Conservation (phyloP, 345 rosid species). For the Moringa oleifera region DNA sequence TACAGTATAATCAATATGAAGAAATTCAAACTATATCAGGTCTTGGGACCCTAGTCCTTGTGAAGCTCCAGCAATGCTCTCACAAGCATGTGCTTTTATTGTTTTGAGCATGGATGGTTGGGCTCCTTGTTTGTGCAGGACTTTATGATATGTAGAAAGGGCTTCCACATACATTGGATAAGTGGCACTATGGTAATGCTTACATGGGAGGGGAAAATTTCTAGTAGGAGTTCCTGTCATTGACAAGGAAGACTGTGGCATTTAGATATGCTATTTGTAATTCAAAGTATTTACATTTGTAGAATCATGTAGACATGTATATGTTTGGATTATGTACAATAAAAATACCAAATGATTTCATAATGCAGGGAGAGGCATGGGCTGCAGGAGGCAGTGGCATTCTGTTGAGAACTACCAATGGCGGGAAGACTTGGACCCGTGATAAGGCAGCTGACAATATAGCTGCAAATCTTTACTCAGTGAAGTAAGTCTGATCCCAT, state of each 20-base stretch:
- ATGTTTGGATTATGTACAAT: not conserved
- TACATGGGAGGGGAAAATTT: too few relatives aligned
- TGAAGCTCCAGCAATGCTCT: too few relatives aligned
- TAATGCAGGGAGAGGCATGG: conserved; percentile 92
- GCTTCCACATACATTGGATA: too few relatives aligned
- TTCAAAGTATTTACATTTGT: not conserved
- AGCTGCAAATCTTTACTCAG: conserved; percentile 93
- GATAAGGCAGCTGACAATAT: conserved; percentile 97
- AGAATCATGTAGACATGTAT: too few relatives aligned
- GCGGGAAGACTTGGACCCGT: conserved; percentile 88
- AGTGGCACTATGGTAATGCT: too few relatives aligned
- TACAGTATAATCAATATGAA: too few relatives aligned
- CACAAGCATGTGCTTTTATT: too few relatives aligned
- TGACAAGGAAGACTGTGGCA: not conserved
- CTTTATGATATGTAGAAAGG: too few relatives aligned
- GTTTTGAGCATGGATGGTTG: too few relatives aligned
- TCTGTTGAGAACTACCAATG: conserved; percentile 82
- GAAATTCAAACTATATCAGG: too few relatives aligned
- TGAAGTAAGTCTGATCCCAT: conserved; percentile 51
- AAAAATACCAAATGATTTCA: conserved; percentile 3
- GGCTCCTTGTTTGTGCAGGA: too few relatives aligned
- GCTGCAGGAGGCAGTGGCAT: conserved; percentile 97
- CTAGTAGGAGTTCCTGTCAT: not conserved
- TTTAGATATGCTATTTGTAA: not conserved
- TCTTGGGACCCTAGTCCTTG: too few relatives aligned